A percentile compares a stretch with the other conserved stretches of the same genome.
Evolutionary conservation across 2,329 filamentous ascomycete genomes (phyloP).

Genomic region (Talaromyces sp.): DNA sequence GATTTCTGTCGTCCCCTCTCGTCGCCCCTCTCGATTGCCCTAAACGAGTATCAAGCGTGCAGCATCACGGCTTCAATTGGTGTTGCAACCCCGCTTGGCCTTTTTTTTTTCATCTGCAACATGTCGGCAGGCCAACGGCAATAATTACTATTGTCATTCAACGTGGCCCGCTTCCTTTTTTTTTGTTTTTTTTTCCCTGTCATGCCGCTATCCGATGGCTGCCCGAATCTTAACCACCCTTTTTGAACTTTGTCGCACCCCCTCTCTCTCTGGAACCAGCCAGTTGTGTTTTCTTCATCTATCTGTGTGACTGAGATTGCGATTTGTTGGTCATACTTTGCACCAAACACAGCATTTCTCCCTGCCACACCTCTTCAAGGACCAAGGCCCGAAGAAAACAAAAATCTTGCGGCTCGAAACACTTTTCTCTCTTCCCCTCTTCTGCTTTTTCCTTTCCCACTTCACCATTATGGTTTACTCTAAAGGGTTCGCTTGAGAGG

Average conservation of each 20-base stretch:
- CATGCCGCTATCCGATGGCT: constrained; percentile 1
- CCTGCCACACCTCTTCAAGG: background rate
- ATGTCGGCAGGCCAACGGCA: background rate
- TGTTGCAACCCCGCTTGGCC: background rate
- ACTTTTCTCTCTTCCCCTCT: background rate
- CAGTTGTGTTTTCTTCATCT: background rate
- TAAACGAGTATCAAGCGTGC: constrained; percentile 11
- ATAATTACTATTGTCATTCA: background rate
- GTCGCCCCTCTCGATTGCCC: background rate
- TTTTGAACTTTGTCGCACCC: background rate
- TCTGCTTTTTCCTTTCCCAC: background rate
- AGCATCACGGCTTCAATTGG: constrained; percentile 9
- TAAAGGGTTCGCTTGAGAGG: background rate
- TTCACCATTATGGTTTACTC: background rate
- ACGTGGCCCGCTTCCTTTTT: constrained; percentile 8
- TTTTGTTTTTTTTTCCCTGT: background rate
- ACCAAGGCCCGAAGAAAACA: background rate
- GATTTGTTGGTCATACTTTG: background rate
- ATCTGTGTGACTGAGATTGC: background rate
- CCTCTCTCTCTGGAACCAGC: background rate
- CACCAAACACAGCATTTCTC: background rate
- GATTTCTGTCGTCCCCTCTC: background rate
- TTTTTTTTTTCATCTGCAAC: background rate
- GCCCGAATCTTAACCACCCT: constrained; percentile 2
- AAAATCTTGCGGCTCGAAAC: background rate